Evolutionary conservation across 805 yeast genomes (phyloP), one percentile per base, ranked within the genome.

Genomic region (Debaryomyces tyrocola): DNA sequence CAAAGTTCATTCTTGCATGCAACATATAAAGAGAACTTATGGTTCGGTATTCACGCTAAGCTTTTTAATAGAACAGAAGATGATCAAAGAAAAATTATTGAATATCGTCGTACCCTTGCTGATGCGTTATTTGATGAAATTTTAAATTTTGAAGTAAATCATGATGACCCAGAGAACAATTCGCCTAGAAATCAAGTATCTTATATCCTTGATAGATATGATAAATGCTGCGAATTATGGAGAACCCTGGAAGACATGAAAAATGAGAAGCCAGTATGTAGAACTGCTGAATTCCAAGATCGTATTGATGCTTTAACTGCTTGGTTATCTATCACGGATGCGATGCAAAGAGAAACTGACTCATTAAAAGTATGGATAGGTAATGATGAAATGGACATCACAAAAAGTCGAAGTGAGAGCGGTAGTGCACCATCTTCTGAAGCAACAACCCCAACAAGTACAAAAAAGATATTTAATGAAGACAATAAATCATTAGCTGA

Each of bases 31-130:
- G 87, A 85, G 55, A 89, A 83, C 49, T 68, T 90, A 33, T 94
- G 99, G 99, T 66, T 88, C 45, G 96, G 92, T 20, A 78, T 94
- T 15, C 74, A 88, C 41, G 91, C 98, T 1, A 88, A 87, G 66
- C 74, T 87, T 41, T 82, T 82, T 48, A 91, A 94, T 15, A 77
- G 97, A 49, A 75, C 92, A 0, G 84, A 85, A 45, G 88, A 82
- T 33, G 96, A 89, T 49, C 96, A 92, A 61, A 70, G 78, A 39
- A 78, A 83, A 54, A 75, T 88, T 10, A 78, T 89, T 3, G 72
- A 79, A n/a, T 83, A 83, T 51, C 74, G 87, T 17, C 70, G 97
- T 46, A 80, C 87, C 1, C 69, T 84, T 3, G 90, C 87, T 2
- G 95, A 90, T 62, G 81, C 77, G 10, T 70, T 89, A 0, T 72